Percentiles rank a stretch among this genome's conserved stretches.
These are phyloP conservation scores for Plenodomus lindquistii DNA, from an alignment of 2,329 filamentous ascomycete species.

Conservation along the genomic window DNA sequence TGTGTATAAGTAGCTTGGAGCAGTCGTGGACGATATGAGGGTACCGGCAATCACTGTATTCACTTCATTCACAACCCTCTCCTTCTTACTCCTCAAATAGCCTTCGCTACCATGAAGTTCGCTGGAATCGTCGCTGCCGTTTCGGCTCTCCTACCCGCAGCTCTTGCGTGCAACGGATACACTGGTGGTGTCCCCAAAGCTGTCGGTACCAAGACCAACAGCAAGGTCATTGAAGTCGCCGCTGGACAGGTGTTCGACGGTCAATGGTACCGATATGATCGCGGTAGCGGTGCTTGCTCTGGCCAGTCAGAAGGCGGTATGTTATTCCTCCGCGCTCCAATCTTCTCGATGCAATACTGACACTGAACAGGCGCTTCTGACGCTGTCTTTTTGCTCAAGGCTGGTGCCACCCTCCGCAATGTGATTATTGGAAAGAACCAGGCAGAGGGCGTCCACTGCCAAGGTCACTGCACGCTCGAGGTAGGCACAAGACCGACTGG, in stretches of 20 bases:
- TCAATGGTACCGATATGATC: constrained; percentile 30
- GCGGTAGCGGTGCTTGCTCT: constrained; percentile 29
- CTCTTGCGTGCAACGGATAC: constrained; percentile 30
- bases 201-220: constrained; percentile 31
- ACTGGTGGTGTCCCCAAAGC: constrained; percentile 28
- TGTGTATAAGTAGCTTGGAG: not conserved
- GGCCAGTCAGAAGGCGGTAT: constrained; percentile 24
- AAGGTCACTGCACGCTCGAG: constrained; percentile 50
- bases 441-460: constrained; percentile 58
- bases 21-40: not conserved
- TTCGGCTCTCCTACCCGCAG: constrained; percentile 22
- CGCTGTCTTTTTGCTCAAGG: constrained; percentile 56
- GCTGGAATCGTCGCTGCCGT: constrained; percentile 15
- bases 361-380: constrained; percentile 34
- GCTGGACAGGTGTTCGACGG: constrained; percentile 30
- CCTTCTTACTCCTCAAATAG: not conserved
- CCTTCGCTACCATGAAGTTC: constrained; percentile 17
- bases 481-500: not conserved
- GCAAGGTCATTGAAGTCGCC: constrained; percentile 27
- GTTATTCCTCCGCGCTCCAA: not conserved
- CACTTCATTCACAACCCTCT: not conserved
- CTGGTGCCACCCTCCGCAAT: constrained; percentile 55
- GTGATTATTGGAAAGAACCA: constrained; percentile 58
- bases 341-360: not conserved
- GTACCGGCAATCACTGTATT: not conserved